Base-by-base conservation (phyloP, 306 rosid genomes). In the Echinosophora koreensis region DNA sequence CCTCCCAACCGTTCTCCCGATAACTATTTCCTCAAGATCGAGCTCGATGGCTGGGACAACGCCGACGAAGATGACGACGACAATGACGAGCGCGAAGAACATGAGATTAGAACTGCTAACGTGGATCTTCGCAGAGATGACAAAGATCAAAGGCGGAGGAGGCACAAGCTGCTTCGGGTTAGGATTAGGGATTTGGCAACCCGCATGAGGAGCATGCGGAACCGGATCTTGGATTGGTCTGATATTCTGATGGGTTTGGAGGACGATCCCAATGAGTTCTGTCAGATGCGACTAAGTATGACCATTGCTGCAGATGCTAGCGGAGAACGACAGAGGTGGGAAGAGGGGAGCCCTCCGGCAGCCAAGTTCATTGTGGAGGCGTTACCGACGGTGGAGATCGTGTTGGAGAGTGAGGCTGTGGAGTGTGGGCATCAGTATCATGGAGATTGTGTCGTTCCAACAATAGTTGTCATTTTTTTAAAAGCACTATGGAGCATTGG, bases 181-280 rank as follows among this genome's bases (percentile, higher is more conserved):
- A 88, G 92, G 37, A 83, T 90, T 86, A 82, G 87, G 67, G 96
- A 89, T 82, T 79, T 93, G 56, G 94, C 90, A 30, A 84, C 89
- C 27, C 87, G 90, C 27, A 84, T 88, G 5, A 80, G 90, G 60
- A 87, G 87, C 68, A 93, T 92, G 73, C 82, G 96, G 80, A 89
- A 90, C 71, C 90, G 91, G 89, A 90, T 93, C 86, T 82, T 90
- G 47, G 97, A 90, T 67, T 90, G 97, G 97, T 90, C 96, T 2
- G 97, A 89, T 72, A 89, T 93, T 50, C 37, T 93, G 74, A 89
- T 89, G 94, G 97, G 94, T 13, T 80, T 90, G 56, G 97, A 90
- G 76, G 96, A 93, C 37, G 88, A 88, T 72, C 87, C 97, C 8
- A 89, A 90, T 32, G 97, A 90, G 58, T 60, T 93, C n/a, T 77